A percentile compares a stretch with the other conserved stretches of the same genome.
Conservation (phyloP, 345 rosid genomes). For the Stellera chamaejasme region DNA sequence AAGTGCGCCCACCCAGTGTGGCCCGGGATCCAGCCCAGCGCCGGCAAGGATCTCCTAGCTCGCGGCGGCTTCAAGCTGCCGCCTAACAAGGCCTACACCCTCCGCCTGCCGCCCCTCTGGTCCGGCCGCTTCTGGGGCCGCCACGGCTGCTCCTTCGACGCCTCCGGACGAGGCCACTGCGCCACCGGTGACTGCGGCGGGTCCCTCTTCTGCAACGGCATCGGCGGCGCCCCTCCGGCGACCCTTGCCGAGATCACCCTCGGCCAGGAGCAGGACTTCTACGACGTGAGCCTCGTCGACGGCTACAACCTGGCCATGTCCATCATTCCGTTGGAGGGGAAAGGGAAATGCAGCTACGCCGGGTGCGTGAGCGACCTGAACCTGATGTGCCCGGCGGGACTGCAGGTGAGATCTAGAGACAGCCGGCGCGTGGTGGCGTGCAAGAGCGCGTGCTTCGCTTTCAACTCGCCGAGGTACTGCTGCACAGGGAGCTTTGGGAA, state of each 20-base stretch:
- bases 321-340: slow-evolving; percentile 58
- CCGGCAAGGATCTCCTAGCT: slow-evolving; percentile 68
- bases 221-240: slow-evolving; percentile 86
- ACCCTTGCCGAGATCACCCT: slow-evolving; percentile 88
- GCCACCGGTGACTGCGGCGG: slow-evolving; percentile 93
- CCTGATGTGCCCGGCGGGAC: slow-evolving; percentile 69
- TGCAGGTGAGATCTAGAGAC: slow-evolving; percentile 63
- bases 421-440: slow-evolving; percentile 69
- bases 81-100: slow-evolving; percentile 49
- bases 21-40: slow-evolving; percentile 94
- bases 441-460: slow-evolving; percentile 87
- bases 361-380: slow-evolving; percentile 86
- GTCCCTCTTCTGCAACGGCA: slow-evolving; percentile 69
- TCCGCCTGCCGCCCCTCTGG: slow-evolving; percentile 73
- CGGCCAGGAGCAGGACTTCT: slow-evolving; percentile 73
- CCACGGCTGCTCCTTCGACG: slow-evolving; percentile 78
- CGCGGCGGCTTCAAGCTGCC: slow-evolving; percentile 79
- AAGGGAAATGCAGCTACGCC: slow-evolving; percentile 80
- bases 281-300: slow-evolving; percentile 91
- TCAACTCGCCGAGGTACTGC: slow-evolving; percentile 84
- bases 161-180: slow-evolving; percentile 62
- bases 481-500: slow-evolving; percentile 78
- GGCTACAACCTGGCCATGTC: slow-evolving; percentile 92
- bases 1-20: slow-evolving; percentile 77
- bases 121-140: slow-evolving; percentile 98